phyloP scores from a whole-genome alignment of 2,329 filamentous ascomycete genomes.

The Epichloe glyceriae region DNA sequence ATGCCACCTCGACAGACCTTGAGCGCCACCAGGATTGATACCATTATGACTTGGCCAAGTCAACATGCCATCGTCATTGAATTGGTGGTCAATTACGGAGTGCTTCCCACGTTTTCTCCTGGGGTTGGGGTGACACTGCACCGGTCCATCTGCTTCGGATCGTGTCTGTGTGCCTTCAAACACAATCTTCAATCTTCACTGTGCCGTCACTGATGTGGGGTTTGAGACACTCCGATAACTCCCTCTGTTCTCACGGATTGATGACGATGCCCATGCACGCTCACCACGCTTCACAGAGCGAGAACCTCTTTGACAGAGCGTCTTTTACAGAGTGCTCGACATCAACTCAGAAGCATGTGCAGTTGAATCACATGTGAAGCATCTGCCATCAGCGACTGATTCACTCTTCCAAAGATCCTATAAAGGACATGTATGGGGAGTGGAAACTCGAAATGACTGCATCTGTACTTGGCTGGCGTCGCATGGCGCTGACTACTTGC shows the following conservation, averaged over 20 bases:
- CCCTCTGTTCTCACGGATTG: background rate
- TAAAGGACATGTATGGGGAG: too few species aligned
- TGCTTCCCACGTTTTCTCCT: slow-evolving; percentile 2
- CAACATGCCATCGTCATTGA: background rate
- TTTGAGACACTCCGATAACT: slow-evolving; percentile 3
- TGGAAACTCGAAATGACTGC: too few species aligned
- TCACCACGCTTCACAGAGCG: background rate
- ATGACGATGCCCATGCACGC: background rate
- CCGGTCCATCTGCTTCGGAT: background rate
- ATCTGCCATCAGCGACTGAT: too few species aligned
- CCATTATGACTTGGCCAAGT: background rate
- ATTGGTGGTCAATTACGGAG: background rate
- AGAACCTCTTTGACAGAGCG: too few species aligned
- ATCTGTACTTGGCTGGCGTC: too few species aligned
- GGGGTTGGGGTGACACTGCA: slow-evolving; percentile 1
- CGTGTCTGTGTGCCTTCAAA: background rate
- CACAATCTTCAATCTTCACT: background rate
- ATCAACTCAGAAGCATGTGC: too few species aligned
- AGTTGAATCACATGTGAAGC: too few species aligned
- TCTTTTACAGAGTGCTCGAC: too few species aligned
- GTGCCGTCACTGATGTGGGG: background rate
- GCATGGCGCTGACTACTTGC: too few species aligned
- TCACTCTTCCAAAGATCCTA: too few species aligned
- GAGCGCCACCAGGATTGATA: background rate
- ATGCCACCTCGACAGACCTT: background rate